Conservation (phyloP, 1,284 basidiomycete species). For the Irpex sp. region DNA sequence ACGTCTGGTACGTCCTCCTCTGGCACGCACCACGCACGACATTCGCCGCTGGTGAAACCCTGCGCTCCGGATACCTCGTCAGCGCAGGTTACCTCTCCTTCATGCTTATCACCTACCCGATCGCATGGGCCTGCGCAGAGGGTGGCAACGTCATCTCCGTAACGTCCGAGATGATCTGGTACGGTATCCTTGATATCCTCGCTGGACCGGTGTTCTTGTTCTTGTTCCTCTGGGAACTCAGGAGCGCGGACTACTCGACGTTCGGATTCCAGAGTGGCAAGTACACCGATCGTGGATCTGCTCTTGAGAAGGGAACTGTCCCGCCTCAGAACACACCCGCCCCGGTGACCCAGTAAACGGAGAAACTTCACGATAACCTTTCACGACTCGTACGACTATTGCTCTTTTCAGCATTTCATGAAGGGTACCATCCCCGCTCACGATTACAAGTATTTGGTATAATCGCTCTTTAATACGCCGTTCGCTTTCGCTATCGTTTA, state of each 20-base stretch:
- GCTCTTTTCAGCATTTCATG: neutral
- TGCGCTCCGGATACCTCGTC: conserved; percentile 35
- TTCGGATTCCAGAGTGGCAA: conserved; percentile 26
- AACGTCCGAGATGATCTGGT: conserved; percentile 49
- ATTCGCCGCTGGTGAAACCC: conserved; percentile 34
- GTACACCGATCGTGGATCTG: conserved; percentile 21
- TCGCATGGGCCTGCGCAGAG: conserved; percentile 44
- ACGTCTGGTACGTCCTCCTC: conserved; percentile 40
- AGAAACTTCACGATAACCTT: neutral
- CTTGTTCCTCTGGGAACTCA: conserved; percentile 27
- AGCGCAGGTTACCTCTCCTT: conserved; percentile 42
- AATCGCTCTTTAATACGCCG: neutral
- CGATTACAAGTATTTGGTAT: neutral
- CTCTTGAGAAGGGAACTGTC: neutral
- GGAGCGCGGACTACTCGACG: conserved; percentile 20
- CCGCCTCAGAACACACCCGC: neutral
- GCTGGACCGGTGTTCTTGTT: conserved; percentile 47
- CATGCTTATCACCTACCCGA: conserved; percentile 50
- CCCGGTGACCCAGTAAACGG: conserved; percentile 2
- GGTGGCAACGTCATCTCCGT: conserved; percentile 42
- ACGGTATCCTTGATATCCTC: conserved; percentile 57
- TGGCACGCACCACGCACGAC: conserved; percentile 28
- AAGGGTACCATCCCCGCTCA: neutral
- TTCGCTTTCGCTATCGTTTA: neutral
- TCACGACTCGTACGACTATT: conserved; percentile 3